Conservation (phyloP, 306 rosid genomes). For the Biancaea sappan region DNA sequence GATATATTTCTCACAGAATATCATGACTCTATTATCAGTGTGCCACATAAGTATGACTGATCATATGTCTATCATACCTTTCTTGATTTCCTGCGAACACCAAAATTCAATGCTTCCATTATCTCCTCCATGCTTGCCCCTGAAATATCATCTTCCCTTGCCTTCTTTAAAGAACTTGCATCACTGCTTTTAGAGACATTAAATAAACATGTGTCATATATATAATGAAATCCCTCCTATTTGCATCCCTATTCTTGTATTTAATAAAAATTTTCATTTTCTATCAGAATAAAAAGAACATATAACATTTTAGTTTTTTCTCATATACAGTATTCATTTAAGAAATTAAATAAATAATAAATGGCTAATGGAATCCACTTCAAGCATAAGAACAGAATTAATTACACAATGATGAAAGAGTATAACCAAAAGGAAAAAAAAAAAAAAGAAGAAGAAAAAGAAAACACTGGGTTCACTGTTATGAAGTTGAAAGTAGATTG, state of each 20-base stretch:
- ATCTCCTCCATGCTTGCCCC: constrained; percentile 65
- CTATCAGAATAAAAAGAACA: not conserved
- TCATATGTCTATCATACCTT: constrained; percentile 47
- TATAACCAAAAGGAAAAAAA: too few relatives aligned
- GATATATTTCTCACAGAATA: not conserved
- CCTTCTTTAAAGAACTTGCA: constrained; percentile 55
- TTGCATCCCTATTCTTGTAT: not conserved
- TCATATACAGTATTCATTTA: not conserved
- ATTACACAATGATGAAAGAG: not conserved
- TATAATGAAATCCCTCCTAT: not conserved
- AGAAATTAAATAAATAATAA: constrained; percentile 5
- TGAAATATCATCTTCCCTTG: constrained; percentile 56
- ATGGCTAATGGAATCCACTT: not conserved
- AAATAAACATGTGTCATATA: constrained; percentile 16
- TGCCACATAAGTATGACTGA: not conserved
- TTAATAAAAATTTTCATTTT: constrained; percentile 7
- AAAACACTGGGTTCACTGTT: not conserved
- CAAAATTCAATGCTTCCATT: constrained; percentile 69
- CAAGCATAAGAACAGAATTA: not conserved
- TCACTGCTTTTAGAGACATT: constrained; percentile 42
- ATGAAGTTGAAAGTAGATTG: not conserved
- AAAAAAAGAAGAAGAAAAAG: too few relatives aligned
- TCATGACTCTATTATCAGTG: not conserved
- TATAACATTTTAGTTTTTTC: not conserved
- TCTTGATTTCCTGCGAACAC: constrained; percentile 63